A percentile compares a stretch with the other conserved stretches of the same genome.
Conservation (phyloP, 2,329 filamentous ascomycete species). For the Sordariomycetes sp. region DNA sequence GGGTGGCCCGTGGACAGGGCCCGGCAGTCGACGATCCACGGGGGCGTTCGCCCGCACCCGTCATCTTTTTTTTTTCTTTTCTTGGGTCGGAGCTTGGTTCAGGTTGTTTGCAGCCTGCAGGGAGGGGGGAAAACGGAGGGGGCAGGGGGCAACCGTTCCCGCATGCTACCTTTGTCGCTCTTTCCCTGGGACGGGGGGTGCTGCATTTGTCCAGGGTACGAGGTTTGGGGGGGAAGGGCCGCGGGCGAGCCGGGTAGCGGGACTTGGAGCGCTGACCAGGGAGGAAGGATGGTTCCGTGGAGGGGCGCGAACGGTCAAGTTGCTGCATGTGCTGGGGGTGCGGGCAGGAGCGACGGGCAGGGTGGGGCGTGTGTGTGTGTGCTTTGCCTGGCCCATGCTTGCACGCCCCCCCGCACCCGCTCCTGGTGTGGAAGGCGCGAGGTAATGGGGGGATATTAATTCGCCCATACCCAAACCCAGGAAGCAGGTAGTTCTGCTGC, state of each 20-base stretch:
- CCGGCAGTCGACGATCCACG: not conserved
- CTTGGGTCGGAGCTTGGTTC: not conserved
- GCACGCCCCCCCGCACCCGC: not conserved
- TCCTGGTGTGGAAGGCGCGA: not conserved
- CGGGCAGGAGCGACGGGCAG: not conserved
- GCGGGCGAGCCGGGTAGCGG: not conserved
- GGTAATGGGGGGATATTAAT: not conserved
- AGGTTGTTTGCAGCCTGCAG: slow-evolving; percentile 1
- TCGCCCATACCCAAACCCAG: not conserved
- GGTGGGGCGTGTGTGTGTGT: not conserved
- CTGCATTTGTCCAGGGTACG: not conserved
- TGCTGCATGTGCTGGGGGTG: not conserved
- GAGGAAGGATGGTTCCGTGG: not conserved
- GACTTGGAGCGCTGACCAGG: not conserved
- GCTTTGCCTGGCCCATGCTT: not conserved
- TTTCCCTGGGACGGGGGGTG: not conserved
- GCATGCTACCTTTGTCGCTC: not conserved
- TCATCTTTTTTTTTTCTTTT: not conserved
- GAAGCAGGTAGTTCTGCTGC: not conserved
- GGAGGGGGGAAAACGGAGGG: not conserved
- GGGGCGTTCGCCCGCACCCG: not conserved
- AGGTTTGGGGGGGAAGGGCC: not conserved
- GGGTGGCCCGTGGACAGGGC: not conserved
- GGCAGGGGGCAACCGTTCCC: not conserved
- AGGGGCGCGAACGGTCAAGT: no score